phyloP scores from a whole-genome alignment of 768 basidiomycete genomes.

The Psilocybe subaeruginosa region DNA sequence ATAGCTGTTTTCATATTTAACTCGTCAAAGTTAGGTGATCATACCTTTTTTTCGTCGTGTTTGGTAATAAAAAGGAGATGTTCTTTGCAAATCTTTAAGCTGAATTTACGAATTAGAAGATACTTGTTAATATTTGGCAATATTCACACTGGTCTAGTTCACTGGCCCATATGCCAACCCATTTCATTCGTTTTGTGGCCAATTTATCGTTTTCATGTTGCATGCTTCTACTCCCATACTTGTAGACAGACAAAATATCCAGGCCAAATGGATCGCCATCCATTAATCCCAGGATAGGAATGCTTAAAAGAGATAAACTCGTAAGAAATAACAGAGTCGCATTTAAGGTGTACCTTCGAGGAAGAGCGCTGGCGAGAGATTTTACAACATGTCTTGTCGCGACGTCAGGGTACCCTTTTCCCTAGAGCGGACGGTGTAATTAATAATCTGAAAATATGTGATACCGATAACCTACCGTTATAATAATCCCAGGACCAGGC shows the following conservation, averaged over 20 bases:
- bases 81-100: constrained; percentile 63
- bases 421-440: constrained; percentile 46
- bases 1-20: not conserved
- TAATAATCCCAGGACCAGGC: constrained; percentile 69
- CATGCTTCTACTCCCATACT: constrained; percentile 73
- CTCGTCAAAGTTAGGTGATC: not conserved
- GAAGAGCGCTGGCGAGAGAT: constrained; percentile 68
- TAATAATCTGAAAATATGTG: not conserved
- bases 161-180: constrained; percentile 77
- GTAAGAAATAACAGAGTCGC: not conserved
- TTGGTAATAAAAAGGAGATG: constrained; percentile 67
- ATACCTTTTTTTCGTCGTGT: constrained; percentile 77
- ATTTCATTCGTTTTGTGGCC: constrained; percentile 68
- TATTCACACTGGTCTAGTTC: constrained; percentile 63
- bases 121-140: constrained; percentile 1
- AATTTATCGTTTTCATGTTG: constrained; percentile 73
- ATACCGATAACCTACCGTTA: constrained; percentile 59
- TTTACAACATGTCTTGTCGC: constrained; percentile 87
- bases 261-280: constrained; percentile 93
- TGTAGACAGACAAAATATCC: constrained; percentile 90
- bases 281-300: constrained; percentile 79
- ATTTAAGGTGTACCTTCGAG: constrained; percentile 47
- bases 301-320: constrained; percentile 40
- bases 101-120: constrained; percentile 25
- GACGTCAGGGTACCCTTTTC: constrained; percentile 96